These are phyloP conservation scores for Agaricus subrufescens DNA, from an alignment of 768 basidiomycete species.

Conservation along the genomic window DNA sequence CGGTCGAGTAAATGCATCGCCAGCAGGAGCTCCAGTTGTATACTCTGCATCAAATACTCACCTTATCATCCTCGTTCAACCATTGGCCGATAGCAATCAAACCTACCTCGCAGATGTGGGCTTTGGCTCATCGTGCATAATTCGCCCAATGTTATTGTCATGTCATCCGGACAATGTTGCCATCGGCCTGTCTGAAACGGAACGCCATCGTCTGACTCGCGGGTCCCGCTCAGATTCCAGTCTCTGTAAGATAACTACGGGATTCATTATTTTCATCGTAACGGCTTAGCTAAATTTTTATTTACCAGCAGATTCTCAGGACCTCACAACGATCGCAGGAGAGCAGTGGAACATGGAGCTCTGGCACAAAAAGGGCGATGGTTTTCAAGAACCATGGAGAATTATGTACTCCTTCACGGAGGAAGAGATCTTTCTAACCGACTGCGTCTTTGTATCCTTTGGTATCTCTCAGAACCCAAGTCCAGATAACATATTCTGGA, in stretches of 20 bases:
- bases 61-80: constrained; percentile 27
- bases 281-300: too few species aligned
- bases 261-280: too few species aligned
- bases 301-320: background rate
- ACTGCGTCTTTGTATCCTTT: constrained; percentile 20
- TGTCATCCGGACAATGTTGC: background rate
- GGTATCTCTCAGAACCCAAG: constrained; percentile 16
- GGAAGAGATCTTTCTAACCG: constrained; percentile 19
- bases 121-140: constrained; percentile 20
- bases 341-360: constrained; percentile 15
- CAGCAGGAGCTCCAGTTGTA: background rate
- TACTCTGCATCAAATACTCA: constrained; percentile 17
- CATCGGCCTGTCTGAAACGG: background rate
- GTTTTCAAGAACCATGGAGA: constrained; percentile 14
- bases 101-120: constrained; percentile 32
- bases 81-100: constrained; percentile 17
- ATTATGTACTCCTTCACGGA: constrained; percentile 24
- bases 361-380: constrained; percentile 8
- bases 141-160: constrained; percentile 23
- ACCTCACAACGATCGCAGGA: background rate
- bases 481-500: constrained; percentile 17
- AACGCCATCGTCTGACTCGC: constrained; percentile 5
- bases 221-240: background rate
- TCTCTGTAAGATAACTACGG: background rate
- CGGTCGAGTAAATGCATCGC: constrained; percentile 22